A percentile compares a stretch with the other conserved stretches of the same genome.
Conservation (phyloP, 2,329 filamentous ascomycete species). For the Aspergillus brasiliensis region DNA sequence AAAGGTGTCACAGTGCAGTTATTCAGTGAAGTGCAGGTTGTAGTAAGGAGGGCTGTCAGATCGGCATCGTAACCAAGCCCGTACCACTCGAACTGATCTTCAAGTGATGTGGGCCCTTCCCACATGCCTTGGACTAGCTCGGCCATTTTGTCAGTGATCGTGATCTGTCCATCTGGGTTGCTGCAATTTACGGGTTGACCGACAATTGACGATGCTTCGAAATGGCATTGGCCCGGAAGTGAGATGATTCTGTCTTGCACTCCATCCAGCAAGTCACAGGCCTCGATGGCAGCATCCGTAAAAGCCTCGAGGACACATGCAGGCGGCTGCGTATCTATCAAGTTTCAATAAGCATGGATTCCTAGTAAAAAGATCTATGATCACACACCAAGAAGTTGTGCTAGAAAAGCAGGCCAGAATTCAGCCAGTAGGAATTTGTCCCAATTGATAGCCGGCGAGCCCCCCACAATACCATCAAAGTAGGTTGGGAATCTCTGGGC, state of each 20-base stretch:
- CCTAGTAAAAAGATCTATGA: no score
- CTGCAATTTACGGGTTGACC: slow-evolving; percentile 21
- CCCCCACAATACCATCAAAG: slow-evolving; percentile 31
- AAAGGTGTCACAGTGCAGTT: slow-evolving; percentile 32
- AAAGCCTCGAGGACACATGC: not conserved
- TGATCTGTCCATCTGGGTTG: slow-evolving; percentile 26
- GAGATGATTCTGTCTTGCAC: not conserved
- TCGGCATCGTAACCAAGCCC: slow-evolving; percentile 32
- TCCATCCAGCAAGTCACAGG: slow-evolving; percentile 1
- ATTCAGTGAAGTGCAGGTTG: slow-evolving; percentile 25
- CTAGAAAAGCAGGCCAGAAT: slow-evolving; percentile 19
- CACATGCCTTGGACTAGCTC: slow-evolving; percentile 32
- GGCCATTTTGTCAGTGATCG: slow-evolving; percentile 28
- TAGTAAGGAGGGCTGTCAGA: slow-evolving; percentile 27
- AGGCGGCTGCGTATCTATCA: not conserved
- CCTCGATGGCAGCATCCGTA: not conserved
- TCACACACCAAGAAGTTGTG: not conserved
- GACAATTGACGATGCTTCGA: slow-evolving; percentile 28
- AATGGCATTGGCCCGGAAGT: slow-evolving; percentile 12
- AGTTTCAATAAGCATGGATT: not conserved
- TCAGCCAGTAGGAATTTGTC: slow-evolving; percentile 20
- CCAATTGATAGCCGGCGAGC: slow-evolving; percentile 19
- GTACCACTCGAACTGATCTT: slow-evolving; percentile 35
- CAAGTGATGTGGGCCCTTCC: slow-evolving; percentile 28
- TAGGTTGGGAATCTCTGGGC: slow-evolving; percentile 22